Conservation (phyloP, 495 filamentous ascomycete genomes). For the Gamarada debralockiae region DNA sequence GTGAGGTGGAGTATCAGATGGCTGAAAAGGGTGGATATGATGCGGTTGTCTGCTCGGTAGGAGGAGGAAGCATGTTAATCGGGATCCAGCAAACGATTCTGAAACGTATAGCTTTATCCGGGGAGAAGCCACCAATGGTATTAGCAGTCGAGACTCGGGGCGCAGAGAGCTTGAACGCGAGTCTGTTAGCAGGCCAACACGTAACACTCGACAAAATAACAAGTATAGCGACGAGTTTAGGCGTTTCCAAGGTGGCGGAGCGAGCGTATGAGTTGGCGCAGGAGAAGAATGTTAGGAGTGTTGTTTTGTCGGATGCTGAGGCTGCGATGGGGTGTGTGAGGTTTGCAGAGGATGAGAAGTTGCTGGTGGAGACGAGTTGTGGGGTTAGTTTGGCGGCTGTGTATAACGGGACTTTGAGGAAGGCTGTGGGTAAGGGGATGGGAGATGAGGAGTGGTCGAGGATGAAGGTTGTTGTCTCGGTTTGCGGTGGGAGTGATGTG, state of each 20-base stretch:
- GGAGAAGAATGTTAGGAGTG: conserved; percentile 45
- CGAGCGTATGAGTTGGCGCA: conserved; percentile 51
- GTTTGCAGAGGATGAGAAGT: conserved; percentile 74
- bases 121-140: conserved; percentile 44
- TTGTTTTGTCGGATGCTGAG: conserved; percentile 72
- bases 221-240: conserved; percentile 73
- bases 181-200: conserved; percentile 40
- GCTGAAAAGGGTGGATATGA: conserved; percentile 30
- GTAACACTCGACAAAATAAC: conserved; percentile 72
- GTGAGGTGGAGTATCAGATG: conserved; percentile 65
- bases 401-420: conserved; percentile 63
- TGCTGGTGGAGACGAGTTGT: conserved; percentile 78
- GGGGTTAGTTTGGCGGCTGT: conserved; percentile 69
- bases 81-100: conserved; percentile 51
- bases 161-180: conserved; percentile 64
- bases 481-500: conserved; percentile 81
- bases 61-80: conserved; percentile 81
- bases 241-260: conserved; percentile 68
- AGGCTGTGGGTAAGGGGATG: conserved; percentile 54
- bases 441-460: conserved; percentile 45
- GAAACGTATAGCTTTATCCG: neutral
- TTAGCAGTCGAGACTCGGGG: conserved; percentile 80
- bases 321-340: conserved; percentile 70
- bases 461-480: conserved; percentile 75
- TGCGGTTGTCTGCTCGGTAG: conserved; percentile 71